Conservation (phyloP, 495 filamentous ascomycete species). For the Penicillium taxi region DNA sequence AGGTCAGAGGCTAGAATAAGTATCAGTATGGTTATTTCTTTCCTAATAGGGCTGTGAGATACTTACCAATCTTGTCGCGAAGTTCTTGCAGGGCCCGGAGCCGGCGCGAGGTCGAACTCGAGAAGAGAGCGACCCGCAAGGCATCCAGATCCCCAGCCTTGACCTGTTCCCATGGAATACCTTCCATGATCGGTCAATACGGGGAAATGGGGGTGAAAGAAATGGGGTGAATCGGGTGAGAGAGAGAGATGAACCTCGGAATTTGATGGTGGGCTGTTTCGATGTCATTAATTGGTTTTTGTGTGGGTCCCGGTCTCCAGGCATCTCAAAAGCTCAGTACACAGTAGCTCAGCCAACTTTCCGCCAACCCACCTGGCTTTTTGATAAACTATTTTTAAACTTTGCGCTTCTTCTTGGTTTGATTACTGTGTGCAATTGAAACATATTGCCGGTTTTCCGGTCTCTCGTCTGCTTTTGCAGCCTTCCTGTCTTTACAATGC, state of each 20-base stretch:
- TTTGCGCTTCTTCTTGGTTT: conserved; percentile 5
- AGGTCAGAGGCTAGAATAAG: conserved; percentile 23
- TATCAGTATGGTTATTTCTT: conserved; percentile 9
- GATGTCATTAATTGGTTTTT: conserved; percentile 44
- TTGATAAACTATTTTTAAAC: too few species aligned
- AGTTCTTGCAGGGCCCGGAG: conserved; percentile 42
- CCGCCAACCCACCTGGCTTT: too few species aligned
- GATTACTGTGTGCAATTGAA: not conserved
- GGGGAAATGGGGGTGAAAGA: conserved; percentile 19
- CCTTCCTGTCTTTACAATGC: conserved; percentile 45
- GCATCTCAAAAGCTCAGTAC: too few species aligned
- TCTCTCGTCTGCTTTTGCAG: not conserved
- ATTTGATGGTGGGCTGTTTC: conserved; percentile 21
- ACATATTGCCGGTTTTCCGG: not conserved
- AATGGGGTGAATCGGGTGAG: conserved; percentile 7
- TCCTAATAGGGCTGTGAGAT: too few species aligned
- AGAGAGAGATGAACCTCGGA: conserved; percentile 9
- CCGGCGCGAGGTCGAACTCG: conserved; percentile 43
- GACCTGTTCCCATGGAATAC: conserved; percentile 44
- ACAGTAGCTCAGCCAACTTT: too few species aligned
- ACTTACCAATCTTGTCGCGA: conserved; percentile 39
- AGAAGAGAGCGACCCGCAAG: conserved; percentile 38
- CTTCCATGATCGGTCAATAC: conserved; percentile 39
- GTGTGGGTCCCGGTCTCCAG: too few species aligned
- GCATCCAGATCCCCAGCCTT: conserved; percentile 40